Conservation (phyloP, 768 basidiomycete species). For the Russula sp. region DNA sequence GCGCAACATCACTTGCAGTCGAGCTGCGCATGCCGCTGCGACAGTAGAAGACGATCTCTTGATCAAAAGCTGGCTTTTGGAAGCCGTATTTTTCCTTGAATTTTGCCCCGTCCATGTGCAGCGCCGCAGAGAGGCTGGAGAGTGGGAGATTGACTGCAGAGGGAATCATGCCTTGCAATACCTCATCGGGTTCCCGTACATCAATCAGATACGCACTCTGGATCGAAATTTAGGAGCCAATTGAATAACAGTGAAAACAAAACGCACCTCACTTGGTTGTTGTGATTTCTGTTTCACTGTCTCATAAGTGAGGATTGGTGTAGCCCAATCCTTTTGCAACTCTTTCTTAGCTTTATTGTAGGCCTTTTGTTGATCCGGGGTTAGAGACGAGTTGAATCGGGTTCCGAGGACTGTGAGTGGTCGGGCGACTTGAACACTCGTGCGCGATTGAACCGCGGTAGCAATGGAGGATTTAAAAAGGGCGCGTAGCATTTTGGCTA, state of each 20-base stretch:
- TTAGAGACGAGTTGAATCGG: slow-evolving; percentile 23
- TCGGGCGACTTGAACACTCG: not conserved
- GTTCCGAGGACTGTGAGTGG: slow-evolving; percentile 2
- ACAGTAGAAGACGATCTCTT: slow-evolving; percentile 46
- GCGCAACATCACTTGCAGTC: slow-evolving; percentile 39
- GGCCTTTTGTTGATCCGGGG: slow-evolving; percentile 30
- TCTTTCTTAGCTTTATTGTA: slow-evolving; percentile 37
- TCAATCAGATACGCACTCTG: slow-evolving; percentile 75
- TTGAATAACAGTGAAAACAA: slow-evolving; percentile 14
- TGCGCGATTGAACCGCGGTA: not conserved
- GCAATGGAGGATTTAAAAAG: not conserved
- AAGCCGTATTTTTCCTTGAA: slow-evolving; percentile 33
- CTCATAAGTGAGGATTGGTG: slow-evolving; percentile 66
- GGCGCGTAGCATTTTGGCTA: slow-evolving; percentile 6
- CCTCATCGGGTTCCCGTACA: slow-evolving; percentile 63
- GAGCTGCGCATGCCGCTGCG: slow-evolving; percentile 45
- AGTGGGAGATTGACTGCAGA: slow-evolving; percentile 47
- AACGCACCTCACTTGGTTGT: slow-evolving; percentile 59
- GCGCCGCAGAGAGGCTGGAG: slow-evolving; percentile 35
- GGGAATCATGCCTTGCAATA: slow-evolving; percentile 44
- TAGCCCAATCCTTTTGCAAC: slow-evolving; percentile 68
- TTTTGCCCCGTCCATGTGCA: slow-evolving; percentile 32
- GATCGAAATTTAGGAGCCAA: slow-evolving; percentile 10
- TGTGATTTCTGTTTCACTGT: slow-evolving; percentile 75
- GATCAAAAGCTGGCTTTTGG: slow-evolving; percentile 34